phyloP scores from a whole-genome alignment of 768 basidiomycete species.

The Collybia sp. region DNA sequence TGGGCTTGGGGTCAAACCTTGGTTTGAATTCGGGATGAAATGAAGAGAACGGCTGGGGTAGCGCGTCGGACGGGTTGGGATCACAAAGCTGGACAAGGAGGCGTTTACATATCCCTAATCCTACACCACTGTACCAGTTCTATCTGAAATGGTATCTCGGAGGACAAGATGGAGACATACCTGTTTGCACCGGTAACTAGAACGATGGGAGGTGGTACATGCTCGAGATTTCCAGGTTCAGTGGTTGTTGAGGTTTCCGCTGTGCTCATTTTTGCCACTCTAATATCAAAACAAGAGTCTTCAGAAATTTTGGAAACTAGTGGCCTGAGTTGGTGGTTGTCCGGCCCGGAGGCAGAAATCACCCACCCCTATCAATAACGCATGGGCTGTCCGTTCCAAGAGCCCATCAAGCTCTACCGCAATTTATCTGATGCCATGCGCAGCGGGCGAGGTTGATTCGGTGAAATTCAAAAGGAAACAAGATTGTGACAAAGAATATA shows the following conservation, averaged over 20 bases:
- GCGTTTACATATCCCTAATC: slow-evolving; percentile 79
- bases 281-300: too few species aligned
- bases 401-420: too few species aligned
- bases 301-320: too few species aligned
- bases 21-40: too few species aligned
- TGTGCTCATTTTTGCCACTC: too few species aligned
- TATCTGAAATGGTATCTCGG: not conserved
- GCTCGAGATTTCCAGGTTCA: slow-evolving; percentile 23
- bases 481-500: slow-evolving; percentile 16
- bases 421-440: too few species aligned
- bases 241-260: slow-evolving; percentile 2
- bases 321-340: too few species aligned
- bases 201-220: slow-evolving; percentile 34
- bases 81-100: slow-evolving; percentile 66
- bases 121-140: slow-evolving; percentile 57
- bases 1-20: too few species aligned
- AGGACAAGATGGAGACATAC: slow-evolving; percentile 27
- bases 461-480: slow-evolving; percentile 4
- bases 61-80: slow-evolving; percentile 43
- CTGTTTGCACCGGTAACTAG: slow-evolving; percentile 71
- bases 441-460: too few species aligned
- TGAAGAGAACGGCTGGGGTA: slow-evolving; percentile 34
- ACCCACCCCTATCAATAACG: too few species aligned
- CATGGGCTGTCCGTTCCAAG: too few species aligned
- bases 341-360: too few species aligned